Conservation (phyloP, 208 protist genomes). For the Wallacemonas sp. region DNA sequence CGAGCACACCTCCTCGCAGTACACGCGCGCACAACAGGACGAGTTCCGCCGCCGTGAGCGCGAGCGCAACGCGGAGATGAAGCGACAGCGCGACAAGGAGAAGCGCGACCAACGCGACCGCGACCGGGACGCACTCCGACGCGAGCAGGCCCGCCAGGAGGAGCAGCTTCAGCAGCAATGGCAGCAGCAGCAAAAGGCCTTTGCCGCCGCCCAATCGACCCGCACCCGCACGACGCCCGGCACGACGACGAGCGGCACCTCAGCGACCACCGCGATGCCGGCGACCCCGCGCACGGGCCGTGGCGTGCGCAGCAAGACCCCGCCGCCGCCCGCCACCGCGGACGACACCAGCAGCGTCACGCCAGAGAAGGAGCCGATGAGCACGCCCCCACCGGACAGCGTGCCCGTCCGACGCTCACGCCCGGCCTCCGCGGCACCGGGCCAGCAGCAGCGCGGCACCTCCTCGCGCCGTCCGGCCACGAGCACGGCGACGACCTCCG, state of each 20-base stretch:
- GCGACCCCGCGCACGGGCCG: conserved; percentile 8
- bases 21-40: conserved; percentile 71
- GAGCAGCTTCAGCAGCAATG: conserved; percentile 48
- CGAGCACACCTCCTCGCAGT: conserved; percentile 27
- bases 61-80: conserved; percentile 66
- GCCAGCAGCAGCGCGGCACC: background rate
- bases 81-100: conserved; percentile 42
- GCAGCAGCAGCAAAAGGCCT: conserved; percentile 40
- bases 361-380: background rate
- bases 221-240: conserved; percentile 15
- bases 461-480: background rate
- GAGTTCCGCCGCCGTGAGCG: conserved; percentile 61
- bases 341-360: background rate
- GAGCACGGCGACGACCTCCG: background rate
- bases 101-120: conserved; percentile 43
- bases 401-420: background rate
- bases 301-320: conserved; percentile 8
- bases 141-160: conserved; percentile 49
- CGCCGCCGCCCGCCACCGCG: background rate
- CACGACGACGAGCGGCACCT: conserved; percentile 18
- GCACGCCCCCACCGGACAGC: background rate
- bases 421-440: conserved; percentile 1
- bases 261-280: background rate
- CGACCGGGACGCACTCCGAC: conserved; percentile 52
- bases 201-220: conserved; percentile 14